phyloP scores from a whole-genome alignment of 1,284 basidiomycete species.

The Peniophora sp. region DNA sequence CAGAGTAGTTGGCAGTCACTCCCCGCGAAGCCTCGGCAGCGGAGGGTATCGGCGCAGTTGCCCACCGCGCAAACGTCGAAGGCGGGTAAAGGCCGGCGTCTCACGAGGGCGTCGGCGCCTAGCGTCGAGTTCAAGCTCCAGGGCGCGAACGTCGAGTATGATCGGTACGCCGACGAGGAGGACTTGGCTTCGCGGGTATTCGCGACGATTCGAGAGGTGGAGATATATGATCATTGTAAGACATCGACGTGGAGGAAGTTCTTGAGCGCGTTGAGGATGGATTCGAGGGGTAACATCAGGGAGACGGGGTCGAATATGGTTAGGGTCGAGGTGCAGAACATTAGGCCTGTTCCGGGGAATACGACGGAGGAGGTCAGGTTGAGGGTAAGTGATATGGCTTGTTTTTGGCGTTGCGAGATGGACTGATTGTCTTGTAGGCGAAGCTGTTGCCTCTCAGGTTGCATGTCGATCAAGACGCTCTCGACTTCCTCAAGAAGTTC shows the following conservation, averaged over 20 bases:
- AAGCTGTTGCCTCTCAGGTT: conserved; percentile 86
- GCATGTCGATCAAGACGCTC: conserved; percentile 96
- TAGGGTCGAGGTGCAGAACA: conserved; percentile 70
- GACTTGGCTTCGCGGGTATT: conserved; percentile 59
- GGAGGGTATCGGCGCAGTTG: conserved; percentile 21
- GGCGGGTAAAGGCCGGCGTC: conserved; percentile 42
- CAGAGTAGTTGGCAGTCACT: conserved; percentile 86
- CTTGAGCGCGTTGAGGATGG: conserved; percentile 76
- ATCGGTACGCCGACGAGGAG: conserved; percentile 52
- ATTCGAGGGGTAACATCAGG: conserved; percentile 77
- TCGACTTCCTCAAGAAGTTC: conserved; percentile 96
- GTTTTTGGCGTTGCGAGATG: background rate
- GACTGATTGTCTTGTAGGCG: conserved; percentile 38
- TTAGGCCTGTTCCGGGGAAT: conserved; percentile 62
- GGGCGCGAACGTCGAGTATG: conserved; percentile 59
- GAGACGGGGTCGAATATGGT: conserved; percentile 93
- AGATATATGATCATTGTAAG: conserved; percentile 96
- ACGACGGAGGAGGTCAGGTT: conserved; percentile 75
- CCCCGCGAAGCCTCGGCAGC: conserved; percentile 21
- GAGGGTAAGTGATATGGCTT: conserved; percentile 50
- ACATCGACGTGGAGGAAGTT: conserved; percentile 99
- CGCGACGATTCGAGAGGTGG: conserved; percentile 61
- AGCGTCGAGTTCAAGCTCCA: conserved; percentile 81
- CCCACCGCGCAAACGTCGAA: conserved; percentile 10
- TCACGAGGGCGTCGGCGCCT: conserved; percentile 73